A percentile compares a stretch with the other conserved stretches of the same genome.
phyloP scores from a whole-genome alignment of 1,284 basidiomycete genomes.

The Omphalotus olearius region DNA sequence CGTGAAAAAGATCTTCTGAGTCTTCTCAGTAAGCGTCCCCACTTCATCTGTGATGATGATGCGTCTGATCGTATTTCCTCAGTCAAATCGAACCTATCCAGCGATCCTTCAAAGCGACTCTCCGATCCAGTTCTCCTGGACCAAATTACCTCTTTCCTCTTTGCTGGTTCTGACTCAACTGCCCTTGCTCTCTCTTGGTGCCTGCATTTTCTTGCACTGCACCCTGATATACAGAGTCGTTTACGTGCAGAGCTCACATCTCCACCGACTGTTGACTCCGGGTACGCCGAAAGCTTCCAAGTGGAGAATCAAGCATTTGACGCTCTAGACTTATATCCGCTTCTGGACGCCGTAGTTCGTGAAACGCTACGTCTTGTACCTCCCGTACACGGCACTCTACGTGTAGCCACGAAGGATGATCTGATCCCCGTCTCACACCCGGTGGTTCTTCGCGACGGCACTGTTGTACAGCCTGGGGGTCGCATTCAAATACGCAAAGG shows the following conservation, averaged over 20 bases:
- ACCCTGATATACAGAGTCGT: constrained; percentile 42
- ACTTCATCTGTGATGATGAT: neutral
- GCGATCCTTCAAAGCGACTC: constrained; percentile 34
- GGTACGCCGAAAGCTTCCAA: constrained; percentile 8
- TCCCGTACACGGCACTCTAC: constrained; percentile 49
- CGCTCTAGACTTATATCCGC: constrained; percentile 38
- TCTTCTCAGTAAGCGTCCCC: constrained; percentile 36
- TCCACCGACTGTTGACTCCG: neutral
- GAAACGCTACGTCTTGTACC: constrained; percentile 49
- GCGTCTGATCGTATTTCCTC: constrained; percentile 8
- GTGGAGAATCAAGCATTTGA: constrained; percentile 22
- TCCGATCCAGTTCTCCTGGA: constrained; percentile 47
- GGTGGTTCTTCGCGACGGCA: constrained; percentile 41
- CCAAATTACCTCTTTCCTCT: constrained; percentile 50
- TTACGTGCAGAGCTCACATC: constrained; percentile 37
- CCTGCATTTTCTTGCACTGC: constrained; percentile 44
- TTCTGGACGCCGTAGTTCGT: constrained; percentile 51
- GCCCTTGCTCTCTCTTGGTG: constrained; percentile 51
- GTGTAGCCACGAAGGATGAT: constrained; percentile 46
- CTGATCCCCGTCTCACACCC: constrained; percentile 47
- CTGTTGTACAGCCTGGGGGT: constrained; percentile 25
- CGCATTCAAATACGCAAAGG: constrained; percentile 43
- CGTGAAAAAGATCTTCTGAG: constrained; percentile 42
- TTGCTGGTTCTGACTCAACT: constrained; percentile 53
- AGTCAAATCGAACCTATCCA: constrained; percentile 47